Evolutionary conservation across 1,284 basidiomycete species (phyloP).

Genomic region (Malassezia globosa): DNA sequence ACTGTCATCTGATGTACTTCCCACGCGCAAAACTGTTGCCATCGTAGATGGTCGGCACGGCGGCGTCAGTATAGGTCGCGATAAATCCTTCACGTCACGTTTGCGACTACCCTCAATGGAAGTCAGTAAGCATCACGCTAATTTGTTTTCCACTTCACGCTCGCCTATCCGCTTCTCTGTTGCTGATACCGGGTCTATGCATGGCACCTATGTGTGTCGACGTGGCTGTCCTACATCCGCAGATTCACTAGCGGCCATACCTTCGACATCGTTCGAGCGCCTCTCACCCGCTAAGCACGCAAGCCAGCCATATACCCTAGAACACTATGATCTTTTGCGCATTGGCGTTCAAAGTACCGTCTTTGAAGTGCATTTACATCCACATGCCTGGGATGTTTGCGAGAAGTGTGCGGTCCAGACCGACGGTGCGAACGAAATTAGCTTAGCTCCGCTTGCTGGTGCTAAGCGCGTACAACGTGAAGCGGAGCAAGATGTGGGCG

Average conservation of each 20-base stretch:
- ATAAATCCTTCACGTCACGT: slow-evolving; percentile 20
- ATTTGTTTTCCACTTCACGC: slow-evolving; percentile 13
- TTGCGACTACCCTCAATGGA: slow-evolving; percentile 24
- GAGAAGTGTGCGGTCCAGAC: slow-evolving; percentile 5
- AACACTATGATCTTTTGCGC: slow-evolving; percentile 16
- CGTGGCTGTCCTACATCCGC: background rate
- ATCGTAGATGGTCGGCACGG: slow-evolving; percentile 15
- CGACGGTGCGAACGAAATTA: slow-evolving; percentile 14
- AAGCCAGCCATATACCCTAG: slow-evolving; percentile 10
- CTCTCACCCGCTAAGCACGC: slow-evolving; percentile 17
- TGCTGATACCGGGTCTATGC: slow-evolving; percentile 22
- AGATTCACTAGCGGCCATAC: background rate
- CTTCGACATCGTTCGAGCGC: slow-evolving; percentile 6
- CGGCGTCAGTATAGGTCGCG: slow-evolving; percentile 17
- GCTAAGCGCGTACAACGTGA: background rate
- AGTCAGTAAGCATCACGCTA: slow-evolving; percentile 26
- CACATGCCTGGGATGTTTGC: slow-evolving; percentile 5
- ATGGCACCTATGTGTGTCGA: slow-evolving; percentile 17
- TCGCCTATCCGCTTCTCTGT: slow-evolving; percentile 9
- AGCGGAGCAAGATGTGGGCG: background rate
- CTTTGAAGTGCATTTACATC: slow-evolving; percentile 19
- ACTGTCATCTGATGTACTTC: slow-evolving; percentile 17
- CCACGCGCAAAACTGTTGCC: slow-evolving; percentile 15
- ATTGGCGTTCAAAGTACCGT: slow-evolving; percentile 10
- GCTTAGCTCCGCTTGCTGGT: slow-evolving; percentile 1